phyloP scores from a whole-genome alignment of 805 yeast genomes.

The Teunomyces cretensis region DNA sequence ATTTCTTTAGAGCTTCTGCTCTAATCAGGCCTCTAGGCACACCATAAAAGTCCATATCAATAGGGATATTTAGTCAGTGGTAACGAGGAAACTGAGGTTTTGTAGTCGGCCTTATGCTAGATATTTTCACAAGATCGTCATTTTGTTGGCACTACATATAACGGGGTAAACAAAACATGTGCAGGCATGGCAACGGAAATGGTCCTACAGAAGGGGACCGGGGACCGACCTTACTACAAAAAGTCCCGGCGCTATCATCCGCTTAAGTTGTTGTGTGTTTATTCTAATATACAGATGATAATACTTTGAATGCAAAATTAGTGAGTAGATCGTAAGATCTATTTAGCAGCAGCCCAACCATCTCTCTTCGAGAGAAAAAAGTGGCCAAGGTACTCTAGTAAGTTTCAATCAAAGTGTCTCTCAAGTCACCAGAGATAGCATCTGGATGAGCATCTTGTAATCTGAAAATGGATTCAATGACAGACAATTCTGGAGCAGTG shows the following conservation, averaged over 20 bases:
- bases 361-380: neutral
- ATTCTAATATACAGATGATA: conserved; percentile 3
- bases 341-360: neutral
- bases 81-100: neutral
- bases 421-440: conserved; percentile 76
- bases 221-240: too few species aligned
- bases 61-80: neutral
- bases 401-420: conserved; percentile 91
- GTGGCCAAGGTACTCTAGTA: conserved; percentile 39
- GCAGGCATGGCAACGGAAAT: neutral
- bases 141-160: neutral
- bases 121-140: neutral
- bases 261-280: neutral
- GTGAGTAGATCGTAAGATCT: neutral
- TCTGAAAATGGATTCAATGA: conserved; percentile 93
- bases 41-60: conserved; percentile 38
- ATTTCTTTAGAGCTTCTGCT: conserved; percentile 33
- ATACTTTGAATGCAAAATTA: conserved; percentile 1
- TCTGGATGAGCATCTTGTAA: conserved; percentile 90
- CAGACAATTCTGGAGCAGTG: conserved; percentile 97
- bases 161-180: neutral
- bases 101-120: neutral
- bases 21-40: conserved; percentile 40
- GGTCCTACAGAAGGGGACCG: too few species aligned
- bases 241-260: too few species aligned